These are phyloP conservation scores for Coniophora puteana DNA, from an alignment of 1,284 basidiomycete genomes.

Conservation along the genomic window DNA sequence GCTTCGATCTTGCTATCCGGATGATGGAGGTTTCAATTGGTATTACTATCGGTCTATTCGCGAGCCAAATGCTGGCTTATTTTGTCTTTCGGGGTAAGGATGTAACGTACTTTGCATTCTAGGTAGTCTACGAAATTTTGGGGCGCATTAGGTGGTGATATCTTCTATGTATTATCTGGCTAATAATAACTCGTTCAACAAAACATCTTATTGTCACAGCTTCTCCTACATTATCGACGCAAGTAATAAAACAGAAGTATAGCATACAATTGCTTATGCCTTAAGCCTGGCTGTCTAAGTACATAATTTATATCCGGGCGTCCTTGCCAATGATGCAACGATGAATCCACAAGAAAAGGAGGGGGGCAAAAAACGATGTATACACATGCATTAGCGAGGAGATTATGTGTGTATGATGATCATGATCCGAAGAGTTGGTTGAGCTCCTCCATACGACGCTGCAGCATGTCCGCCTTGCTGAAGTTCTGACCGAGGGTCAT, in stretches of 20 bases:
- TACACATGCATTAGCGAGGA: slow-evolving; percentile 23
- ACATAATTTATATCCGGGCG: background rate
- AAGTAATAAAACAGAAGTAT: no score
- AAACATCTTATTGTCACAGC: no score
- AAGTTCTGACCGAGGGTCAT: slow-evolving; percentile 82
- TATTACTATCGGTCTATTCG: slow-evolving; percentile 80
- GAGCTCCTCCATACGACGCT: slow-evolving; percentile 81
- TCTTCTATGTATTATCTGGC: background rate
- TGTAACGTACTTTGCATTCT: slow-evolving; percentile 76
- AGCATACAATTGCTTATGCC: no score
- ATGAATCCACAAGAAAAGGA: background rate
- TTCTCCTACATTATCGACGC: no score
- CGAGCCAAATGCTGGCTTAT: slow-evolving; percentile 77
- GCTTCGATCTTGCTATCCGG: slow-evolving; percentile 64
- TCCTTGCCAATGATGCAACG: slow-evolving; percentile 1
- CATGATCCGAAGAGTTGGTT: slow-evolving; percentile 58
- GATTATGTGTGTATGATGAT: slow-evolving; percentile 15
- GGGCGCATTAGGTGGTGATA: background rate
- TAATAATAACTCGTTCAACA: no score
- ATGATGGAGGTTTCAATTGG: slow-evolving; percentile 89
- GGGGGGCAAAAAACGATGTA: slow-evolving; percentile 4
- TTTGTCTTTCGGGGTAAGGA: slow-evolving; percentile 71
- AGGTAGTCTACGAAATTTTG: slow-evolving; percentile 17
- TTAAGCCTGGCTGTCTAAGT: slow-evolving; percentile 1
- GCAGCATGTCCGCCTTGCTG: slow-evolving; percentile 80